phyloP scores from a whole-genome alignment of 371 early-diverging fungal species.

The Rozella allomycis region DNA sequence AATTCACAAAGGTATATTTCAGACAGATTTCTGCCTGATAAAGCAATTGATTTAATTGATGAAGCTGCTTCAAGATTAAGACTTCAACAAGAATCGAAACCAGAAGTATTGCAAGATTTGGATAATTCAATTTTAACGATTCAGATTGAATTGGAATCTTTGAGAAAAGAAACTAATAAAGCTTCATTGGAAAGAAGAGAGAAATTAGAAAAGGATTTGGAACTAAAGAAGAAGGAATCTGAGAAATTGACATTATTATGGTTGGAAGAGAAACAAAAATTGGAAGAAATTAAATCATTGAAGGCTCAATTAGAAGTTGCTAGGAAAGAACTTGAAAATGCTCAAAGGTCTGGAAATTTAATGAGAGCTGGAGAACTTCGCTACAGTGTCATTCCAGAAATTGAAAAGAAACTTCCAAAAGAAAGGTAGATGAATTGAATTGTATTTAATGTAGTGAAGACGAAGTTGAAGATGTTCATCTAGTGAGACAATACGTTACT shows the following conservation, averaged over 20 bases:
- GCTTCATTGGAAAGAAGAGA: slow-evolving; percentile 43
- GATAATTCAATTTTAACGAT: slow-evolving; percentile 49
- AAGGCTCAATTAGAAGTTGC: slow-evolving; percentile 53
- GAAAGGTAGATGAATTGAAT: slow-evolving; percentile 14
- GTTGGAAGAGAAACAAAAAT: slow-evolving; percentile 41
- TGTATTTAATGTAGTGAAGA: slow-evolving; percentile 2
- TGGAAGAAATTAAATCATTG: slow-evolving; percentile 43
- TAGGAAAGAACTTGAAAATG: slow-evolving; percentile 46
- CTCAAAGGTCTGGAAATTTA: slow-evolving; percentile 47
- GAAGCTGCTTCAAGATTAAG: slow-evolving; percentile 63
- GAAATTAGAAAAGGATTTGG: slow-evolving; percentile 36
- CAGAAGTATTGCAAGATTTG: slow-evolving; percentile 44
- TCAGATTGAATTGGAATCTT: slow-evolving; percentile 46
- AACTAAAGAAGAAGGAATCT: slow-evolving; percentile 37
- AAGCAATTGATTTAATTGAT: slow-evolving; percentile 73
- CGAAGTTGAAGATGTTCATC: slow-evolving; percentile 18
- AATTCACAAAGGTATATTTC: slow-evolving; percentile 57
- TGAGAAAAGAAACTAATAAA: slow-evolving; percentile 22
- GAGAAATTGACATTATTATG: slow-evolving; percentile 37
- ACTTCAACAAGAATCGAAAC: slow-evolving; percentile 61
- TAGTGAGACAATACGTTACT: slow-evolving; percentile 65
- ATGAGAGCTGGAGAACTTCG: slow-evolving; percentile 51
- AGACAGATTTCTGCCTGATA: slow-evolving; percentile 45
- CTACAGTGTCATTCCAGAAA: slow-evolving; percentile 66
- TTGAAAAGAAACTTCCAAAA: slow-evolving; percentile 42